Base-by-base conservation (phyloP, 1,139 yeast genomes). In the Kodamaea arcana region DNA sequence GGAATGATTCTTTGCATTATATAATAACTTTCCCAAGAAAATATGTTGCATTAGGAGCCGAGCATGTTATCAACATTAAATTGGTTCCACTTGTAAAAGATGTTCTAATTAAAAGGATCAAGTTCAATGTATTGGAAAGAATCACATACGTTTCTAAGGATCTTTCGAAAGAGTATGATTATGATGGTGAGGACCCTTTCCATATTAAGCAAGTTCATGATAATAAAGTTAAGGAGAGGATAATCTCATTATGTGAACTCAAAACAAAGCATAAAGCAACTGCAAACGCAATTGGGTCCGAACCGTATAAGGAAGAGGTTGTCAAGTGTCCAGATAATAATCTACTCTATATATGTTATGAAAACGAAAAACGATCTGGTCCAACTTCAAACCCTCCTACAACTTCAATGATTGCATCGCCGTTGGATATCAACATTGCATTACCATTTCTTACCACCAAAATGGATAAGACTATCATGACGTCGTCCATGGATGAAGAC, bases 1-100 rank as follows among this genome's bases (percentile, higher is more conserved):
- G 96, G 96, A 83, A 82, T 47, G 81, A 84, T 43, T 60, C 92
- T 0, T 63, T 88, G 29, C 83, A 80, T 40, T 88, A 88, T 56
- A 85, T 84, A 45, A 74, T 88, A 22, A 75, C 87, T 0, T 72
- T 87, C 37, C 94, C 94, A 1, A 74, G 75, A 42, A 85, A 86
- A 48, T 86, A 75, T 56, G 78, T 86, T 4, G 69, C 90, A 0
- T 64, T 87, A 33, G 90, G 90, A 2, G 71, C 81, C 7, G 80
- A 78, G 32, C 80, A 75, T 49, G 60, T 65, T 13, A 67, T 72
- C 30, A 79, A 79, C 46, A 72, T 88, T 45, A 84, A 83, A 52
- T 65, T 88, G 26, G 75, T 82, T 1, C 95, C 96, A 0, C 51
- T 86, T 40, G 78, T 77, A 3, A 82, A 82, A 52, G 76, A 79